phyloP scores from a whole-genome alignment of 495 filamentous ascomycete species.

The Aspergillus coremiiformis region DNA sequence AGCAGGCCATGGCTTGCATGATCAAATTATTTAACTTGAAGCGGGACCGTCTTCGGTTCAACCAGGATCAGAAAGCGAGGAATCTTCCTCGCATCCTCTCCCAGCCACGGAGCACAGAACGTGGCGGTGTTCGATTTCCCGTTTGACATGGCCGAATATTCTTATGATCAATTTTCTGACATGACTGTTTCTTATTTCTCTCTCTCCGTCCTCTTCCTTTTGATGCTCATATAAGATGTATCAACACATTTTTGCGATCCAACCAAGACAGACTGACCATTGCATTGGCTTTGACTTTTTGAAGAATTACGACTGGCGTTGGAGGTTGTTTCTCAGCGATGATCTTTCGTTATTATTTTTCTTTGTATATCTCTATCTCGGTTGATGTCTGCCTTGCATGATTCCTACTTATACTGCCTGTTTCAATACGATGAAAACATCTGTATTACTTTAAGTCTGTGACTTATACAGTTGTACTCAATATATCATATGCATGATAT shows the following conservation, averaged over 20 bases:
- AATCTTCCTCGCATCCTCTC: conserved; percentile 13
- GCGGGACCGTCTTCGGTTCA: conserved; percentile 15
- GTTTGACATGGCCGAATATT: not conserved
- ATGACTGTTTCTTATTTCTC: not conserved
- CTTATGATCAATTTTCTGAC: not conserved
- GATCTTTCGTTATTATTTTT: not conserved
- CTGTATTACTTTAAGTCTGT: not conserved
- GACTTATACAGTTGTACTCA: not conserved
- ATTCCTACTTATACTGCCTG: not conserved
- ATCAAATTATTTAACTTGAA: conserved; percentile 17
- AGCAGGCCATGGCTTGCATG: conserved; percentile 18
- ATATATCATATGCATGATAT: not conserved
- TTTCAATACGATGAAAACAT: not conserved
- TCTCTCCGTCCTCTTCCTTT: not conserved
- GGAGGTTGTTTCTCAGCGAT: not conserved
- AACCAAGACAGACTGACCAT: not conserved
- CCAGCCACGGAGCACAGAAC: conserved; percentile 11
- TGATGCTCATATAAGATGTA: not conserved
- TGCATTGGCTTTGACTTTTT: not conserved
- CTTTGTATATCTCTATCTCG: not conserved
- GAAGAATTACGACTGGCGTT: not conserved
- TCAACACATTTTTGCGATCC: not conserved
- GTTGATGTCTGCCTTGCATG: not conserved
- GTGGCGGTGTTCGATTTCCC: conserved; percentile 14
- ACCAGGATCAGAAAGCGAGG: conserved; percentile 16